phyloP scores from a whole-genome alignment of 2,329 filamentous ascomycete species.

The Aureobasidium sp. region DNA sequence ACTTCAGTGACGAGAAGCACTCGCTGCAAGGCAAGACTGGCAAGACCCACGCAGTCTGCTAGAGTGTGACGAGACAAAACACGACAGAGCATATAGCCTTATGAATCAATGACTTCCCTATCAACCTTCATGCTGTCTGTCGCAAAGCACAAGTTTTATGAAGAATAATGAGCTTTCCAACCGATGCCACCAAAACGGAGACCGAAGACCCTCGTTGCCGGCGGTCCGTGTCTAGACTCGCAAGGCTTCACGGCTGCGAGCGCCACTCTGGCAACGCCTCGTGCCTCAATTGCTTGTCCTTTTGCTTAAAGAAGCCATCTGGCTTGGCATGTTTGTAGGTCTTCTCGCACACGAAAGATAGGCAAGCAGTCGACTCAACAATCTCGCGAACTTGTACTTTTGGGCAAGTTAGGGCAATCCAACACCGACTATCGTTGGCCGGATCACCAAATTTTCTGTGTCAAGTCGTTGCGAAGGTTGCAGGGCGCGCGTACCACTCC shows the following conservation, averaged over 20 bases:
- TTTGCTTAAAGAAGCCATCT: neutral
- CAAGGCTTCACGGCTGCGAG: neutral
- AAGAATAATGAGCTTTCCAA: neutral
- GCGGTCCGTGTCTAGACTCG: neutral
- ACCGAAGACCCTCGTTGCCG: neutral
- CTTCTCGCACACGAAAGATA: neutral
- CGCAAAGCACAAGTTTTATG: neutral
- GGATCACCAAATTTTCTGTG: slow-evolving; percentile 5
- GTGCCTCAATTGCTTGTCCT: slow-evolving; percentile 1
- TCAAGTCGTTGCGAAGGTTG: slow-evolving; percentile 11
- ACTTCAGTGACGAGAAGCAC: slow-evolving; percentile 69
- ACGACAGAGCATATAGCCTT: neutral
- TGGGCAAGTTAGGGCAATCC: neutral
- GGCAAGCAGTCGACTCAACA: neutral
- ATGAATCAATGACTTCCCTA: neutral
- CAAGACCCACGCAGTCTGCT: slow-evolving; percentile 86
- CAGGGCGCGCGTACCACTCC: slow-evolving; percentile 1
- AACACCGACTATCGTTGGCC: neutral
- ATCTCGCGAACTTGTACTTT: slow-evolving; percentile 1
- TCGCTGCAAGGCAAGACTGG: slow-evolving; percentile 83
- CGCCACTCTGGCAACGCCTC: slow-evolving; percentile 1
- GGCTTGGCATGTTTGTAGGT: slow-evolving; percentile 6
- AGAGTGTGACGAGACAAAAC: slow-evolving; percentile 22
- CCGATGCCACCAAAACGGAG: neutral
- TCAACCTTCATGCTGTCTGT: neutral